Conservation (phyloP, 257 asterid species). For the Lavandula angustifolia region DNA sequence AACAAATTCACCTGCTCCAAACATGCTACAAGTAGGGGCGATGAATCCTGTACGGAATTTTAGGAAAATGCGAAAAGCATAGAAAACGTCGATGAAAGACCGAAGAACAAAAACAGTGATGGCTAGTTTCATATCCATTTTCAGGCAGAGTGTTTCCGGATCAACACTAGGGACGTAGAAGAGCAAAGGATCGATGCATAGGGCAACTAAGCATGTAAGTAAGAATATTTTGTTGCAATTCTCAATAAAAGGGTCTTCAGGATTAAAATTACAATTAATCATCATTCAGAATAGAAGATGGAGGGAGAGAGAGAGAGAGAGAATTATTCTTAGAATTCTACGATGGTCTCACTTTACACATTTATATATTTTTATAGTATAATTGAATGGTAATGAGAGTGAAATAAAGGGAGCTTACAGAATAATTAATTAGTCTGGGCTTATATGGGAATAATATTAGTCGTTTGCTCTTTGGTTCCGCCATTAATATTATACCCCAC, state of each 20-base stretch:
- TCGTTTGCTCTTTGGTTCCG: too few species aligned
- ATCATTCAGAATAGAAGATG: background rate
- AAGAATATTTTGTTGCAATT: conserved; percentile 56
- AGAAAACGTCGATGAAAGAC: conserved; percentile 51
- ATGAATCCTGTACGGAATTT: conserved; percentile 65
- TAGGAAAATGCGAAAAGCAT: conserved; percentile 49
- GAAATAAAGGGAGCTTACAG: too few species aligned
- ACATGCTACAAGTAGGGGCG: conserved; percentile 49
- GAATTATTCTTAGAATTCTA: too few species aligned
- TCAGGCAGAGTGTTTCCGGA: conserved; percentile 37
- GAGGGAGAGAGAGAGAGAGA: too few species aligned
- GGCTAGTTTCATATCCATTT: conserved; percentile 41
- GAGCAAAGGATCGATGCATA: conserved; percentile 58
- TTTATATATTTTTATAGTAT: too few species aligned
- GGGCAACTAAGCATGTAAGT: conserved; percentile 43
- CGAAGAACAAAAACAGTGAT: conserved; percentile 54
- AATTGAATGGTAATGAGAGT: too few species aligned
- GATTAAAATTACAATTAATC: conserved; percentile 37
- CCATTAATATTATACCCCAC: too few species aligned
- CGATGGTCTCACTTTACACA: too few species aligned
- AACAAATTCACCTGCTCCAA: conserved; percentile 60
- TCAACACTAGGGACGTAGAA: conserved; percentile 58
- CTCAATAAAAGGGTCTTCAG: conserved; percentile 50
- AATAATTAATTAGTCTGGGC: too few species aligned
- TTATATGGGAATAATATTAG: too few species aligned